phyloP scores from a whole-genome alignment of 2,329 filamentous ascomycete species.

The Sporothrix curviconia region DNA sequence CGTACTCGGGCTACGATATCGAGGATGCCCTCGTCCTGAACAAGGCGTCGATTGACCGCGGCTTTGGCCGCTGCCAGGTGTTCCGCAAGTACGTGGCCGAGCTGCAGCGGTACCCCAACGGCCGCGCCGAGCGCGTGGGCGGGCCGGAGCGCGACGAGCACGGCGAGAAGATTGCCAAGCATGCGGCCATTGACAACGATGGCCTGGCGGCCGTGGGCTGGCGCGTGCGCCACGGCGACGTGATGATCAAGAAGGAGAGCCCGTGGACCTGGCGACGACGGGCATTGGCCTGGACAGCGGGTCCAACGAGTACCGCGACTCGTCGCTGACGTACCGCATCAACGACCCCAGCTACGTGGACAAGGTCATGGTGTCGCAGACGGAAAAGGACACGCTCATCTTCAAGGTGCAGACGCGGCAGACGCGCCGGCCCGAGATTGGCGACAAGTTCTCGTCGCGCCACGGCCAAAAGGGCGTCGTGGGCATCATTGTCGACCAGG shows the following conservation, averaged over 20 bases:
- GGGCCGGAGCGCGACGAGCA: conserved; percentile 56
- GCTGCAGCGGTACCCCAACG: conserved; percentile 83
- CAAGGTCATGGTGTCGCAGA: conserved; percentile 90
- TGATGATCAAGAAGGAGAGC: conserved; percentile 84
- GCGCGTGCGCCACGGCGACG: conserved; percentile 69
- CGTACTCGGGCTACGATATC: conserved; percentile 98
- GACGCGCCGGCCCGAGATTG: conserved; percentile 86
- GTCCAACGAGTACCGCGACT: conserved; percentile 58
- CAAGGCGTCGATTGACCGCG: conserved; percentile 89
- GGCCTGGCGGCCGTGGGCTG: conserved; percentile 84
- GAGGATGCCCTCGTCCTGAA: conserved; percentile 96
- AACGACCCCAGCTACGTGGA: conserved; percentile 85
- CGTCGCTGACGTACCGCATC: conserved; percentile 71
- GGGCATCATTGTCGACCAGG: conserved; percentile 91
- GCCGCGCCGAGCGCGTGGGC: conserved; percentile 61
- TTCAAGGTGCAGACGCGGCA: conserved; percentile 96
- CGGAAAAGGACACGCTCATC: conserved; percentile 76
- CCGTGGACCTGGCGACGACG: conserved; percentile 67
- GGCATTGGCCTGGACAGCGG: conserved; percentile 63
- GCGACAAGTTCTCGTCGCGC: conserved; percentile 97
- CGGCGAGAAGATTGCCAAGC: conserved; percentile 57
- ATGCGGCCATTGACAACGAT: conserved; percentile 71
- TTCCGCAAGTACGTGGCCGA: conserved; percentile 88
- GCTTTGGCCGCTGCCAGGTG: conserved; percentile 96
- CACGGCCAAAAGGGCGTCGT: conserved; percentile 98